phyloP scores from a whole-genome alignment of 352 stramenopile species.

The Globisporangium radiosum region DNA sequence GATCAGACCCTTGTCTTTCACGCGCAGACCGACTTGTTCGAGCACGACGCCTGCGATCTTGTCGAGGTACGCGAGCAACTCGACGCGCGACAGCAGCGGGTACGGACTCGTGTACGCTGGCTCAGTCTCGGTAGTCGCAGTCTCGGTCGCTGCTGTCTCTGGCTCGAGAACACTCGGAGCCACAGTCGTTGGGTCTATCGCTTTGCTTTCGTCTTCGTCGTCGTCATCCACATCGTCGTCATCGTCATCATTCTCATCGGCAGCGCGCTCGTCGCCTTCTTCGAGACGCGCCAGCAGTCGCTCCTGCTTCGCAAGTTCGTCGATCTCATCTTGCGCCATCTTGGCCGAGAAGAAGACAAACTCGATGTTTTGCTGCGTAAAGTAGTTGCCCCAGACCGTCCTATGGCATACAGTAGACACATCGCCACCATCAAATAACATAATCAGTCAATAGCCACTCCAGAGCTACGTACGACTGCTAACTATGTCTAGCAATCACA shows the following conservation, averaged over 20 bases:
- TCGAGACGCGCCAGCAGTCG: constrained; percentile 24
- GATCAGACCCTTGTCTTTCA: constrained; percentile 79
- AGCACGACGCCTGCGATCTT: constrained; percentile 49
- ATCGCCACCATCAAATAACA: no score
- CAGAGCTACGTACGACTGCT: no score
- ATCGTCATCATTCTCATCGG: constrained; percentile 26
- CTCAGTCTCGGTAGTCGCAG: neutral
- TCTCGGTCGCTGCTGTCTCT: constrained; percentile 3
- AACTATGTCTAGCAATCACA: no score
- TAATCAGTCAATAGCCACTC: neutral
- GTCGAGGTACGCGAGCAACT: constrained; percentile 71
- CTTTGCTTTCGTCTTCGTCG: neutral
- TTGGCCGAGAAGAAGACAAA: constrained; percentile 99
- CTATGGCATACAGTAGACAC: constrained; percentile 16
- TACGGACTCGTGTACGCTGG: constrained; percentile 26
- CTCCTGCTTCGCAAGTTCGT: constrained; percentile 66
- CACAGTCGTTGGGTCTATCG: neutral
- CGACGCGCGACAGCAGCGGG: constrained; percentile 59
- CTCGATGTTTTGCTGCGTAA: constrained; percentile 85
- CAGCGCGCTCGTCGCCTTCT: constrained; percentile 22
- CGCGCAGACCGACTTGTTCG: constrained; percentile 46
- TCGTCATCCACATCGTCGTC: constrained; percentile 6
- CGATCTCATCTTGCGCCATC: constrained; percentile 89
- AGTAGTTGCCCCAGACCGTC: constrained; percentile 93
- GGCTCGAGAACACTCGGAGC: constrained; percentile 7